These are phyloP conservation scores for Monilinia fructicola DNA, from an alignment of 2,329 filamentous ascomycete species.

Conservation along the genomic window DNA sequence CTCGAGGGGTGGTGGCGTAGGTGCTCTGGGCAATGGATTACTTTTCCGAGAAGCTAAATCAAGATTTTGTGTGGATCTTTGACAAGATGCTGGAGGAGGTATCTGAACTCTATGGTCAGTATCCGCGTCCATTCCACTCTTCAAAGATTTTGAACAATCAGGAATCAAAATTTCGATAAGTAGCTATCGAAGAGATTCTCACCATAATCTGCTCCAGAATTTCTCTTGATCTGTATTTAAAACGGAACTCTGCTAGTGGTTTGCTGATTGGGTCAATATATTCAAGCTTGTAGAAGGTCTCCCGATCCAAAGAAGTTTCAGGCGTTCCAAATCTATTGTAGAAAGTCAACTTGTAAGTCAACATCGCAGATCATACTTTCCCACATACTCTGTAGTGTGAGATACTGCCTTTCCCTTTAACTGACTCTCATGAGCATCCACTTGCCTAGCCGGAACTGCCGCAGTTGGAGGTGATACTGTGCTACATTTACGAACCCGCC, in stretches of 20 bases:
- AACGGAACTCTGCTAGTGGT: constrained; percentile 22
- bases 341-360: not conserved
- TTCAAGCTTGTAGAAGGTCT: constrained; percentile 17
- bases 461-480: not conserved
- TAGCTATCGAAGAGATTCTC: not conserved
- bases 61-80: not conserved
- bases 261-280: constrained; percentile 19
- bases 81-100: not conserved
- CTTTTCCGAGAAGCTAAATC: not conserved
- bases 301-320: not conserved
- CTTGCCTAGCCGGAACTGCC: not conserved
- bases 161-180: not conserved
- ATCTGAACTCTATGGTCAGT: constrained; percentile 3
- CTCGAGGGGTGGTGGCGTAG: not conserved
- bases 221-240: constrained; percentile 24
- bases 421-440: not conserved
- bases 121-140: not conserved
- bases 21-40: not conserved
- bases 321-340: constrained; percentile 3
- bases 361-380: not conserved
- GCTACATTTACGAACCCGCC: constrained; percentile 14
- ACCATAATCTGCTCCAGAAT: constrained; percentile 21
- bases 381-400: constrained; percentile 16
- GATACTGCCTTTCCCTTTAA: constrained; percentile 16
- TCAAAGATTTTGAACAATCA: not conserved